phyloP scores from a whole-genome alignment of 345 rosid species.

The Erodium maritimum region DNA sequence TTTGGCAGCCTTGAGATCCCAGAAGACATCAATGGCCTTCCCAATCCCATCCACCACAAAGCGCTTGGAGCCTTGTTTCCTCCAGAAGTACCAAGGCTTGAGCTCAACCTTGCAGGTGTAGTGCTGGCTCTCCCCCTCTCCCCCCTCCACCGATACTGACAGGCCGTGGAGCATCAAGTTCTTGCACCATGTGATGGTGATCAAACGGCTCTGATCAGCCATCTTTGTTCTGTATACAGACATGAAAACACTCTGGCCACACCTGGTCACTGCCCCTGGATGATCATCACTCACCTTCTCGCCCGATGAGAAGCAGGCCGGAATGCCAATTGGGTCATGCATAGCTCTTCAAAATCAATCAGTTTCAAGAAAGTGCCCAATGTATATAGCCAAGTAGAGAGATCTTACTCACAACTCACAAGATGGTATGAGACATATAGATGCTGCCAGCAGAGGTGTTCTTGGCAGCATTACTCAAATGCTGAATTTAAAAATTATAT shows the following conservation, averaged over 20 bases:
- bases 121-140: slow-evolving; percentile 28
- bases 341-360: slow-evolving; percentile 13
- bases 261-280: slow-evolving; percentile 35
- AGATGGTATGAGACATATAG: slow-evolving; percentile 19
- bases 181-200: slow-evolving; percentile 58
- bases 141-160: slow-evolving; percentile 40
- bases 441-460: slow-evolving; percentile 36
- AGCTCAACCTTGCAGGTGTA: slow-evolving; percentile 55
- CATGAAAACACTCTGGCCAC: slow-evolving; percentile 61
- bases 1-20: slow-evolving; percentile 57
- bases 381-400: too few species aligned
- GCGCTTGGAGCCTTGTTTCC: slow-evolving; percentile 55
- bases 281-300: slow-evolving; percentile 40
- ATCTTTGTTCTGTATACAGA: slow-evolving; percentile 47
- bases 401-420: slow-evolving; percentile 21
- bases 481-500: slow-evolving; percentile 8
- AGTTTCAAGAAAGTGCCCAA: neutral
- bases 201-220: slow-evolving; percentile 46
- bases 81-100: slow-evolving; percentile 72
- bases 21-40: slow-evolving; percentile 40
- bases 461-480: slow-evolving; percentile 27
- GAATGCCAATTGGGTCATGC: slow-evolving; percentile 50
- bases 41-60: slow-evolving; percentile 38
- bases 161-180: slow-evolving; percentile 49
- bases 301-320: slow-evolving; percentile 47